These are phyloP conservation scores for Litchi chinensis DNA, from an alignment of 345 rosid genomes.

Conservation along the genomic window DNA sequence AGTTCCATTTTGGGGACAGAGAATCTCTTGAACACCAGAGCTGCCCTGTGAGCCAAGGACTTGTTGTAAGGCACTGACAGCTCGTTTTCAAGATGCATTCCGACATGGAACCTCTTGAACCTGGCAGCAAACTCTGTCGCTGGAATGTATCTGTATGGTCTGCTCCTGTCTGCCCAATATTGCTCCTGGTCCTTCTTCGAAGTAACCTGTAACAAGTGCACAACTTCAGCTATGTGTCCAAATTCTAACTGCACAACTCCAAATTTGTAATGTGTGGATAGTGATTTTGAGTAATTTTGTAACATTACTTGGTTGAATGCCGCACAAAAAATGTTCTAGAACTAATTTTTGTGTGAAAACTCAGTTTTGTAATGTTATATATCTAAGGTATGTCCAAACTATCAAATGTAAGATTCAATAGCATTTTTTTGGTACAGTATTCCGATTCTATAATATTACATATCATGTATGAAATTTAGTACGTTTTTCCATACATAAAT, in stretches of 20 bases:
- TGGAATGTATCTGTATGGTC: slow-evolving; percentile 64
- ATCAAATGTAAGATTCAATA: too few relatives aligned
- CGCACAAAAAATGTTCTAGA: too few relatives aligned
- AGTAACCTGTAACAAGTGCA: slow-evolving; percentile 54
- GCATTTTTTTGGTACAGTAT: too few relatives aligned
- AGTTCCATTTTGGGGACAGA: slow-evolving; percentile 63
- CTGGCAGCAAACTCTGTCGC: slow-evolving; percentile 58
- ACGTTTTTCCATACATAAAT: too few relatives aligned
- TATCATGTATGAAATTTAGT: too few relatives aligned
- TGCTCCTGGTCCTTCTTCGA: slow-evolving; percentile 93
- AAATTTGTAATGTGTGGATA: too few relatives aligned
- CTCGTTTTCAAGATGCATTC: slow-evolving; percentile 52
- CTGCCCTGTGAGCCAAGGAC: slow-evolving; percentile 62
- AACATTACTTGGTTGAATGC: too few relatives aligned
- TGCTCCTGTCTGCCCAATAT: slow-evolving; percentile 66
- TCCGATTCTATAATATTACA: too few relatives aligned
- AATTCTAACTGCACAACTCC: neutral
- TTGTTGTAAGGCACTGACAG: slow-evolving; percentile 65
- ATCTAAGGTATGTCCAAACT: too few relatives aligned
- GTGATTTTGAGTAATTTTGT: too few relatives aligned
- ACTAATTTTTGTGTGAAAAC: too few relatives aligned
- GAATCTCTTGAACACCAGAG: slow-evolving; percentile 60
- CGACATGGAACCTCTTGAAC: slow-evolving; percentile 72
- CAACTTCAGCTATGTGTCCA: neutral
- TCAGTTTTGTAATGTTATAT: too few relatives aligned